These are phyloP conservation scores for Lactarius hatsudake DNA, from an alignment of 768 basidiomycete species.

Conservation along the genomic window DNA sequence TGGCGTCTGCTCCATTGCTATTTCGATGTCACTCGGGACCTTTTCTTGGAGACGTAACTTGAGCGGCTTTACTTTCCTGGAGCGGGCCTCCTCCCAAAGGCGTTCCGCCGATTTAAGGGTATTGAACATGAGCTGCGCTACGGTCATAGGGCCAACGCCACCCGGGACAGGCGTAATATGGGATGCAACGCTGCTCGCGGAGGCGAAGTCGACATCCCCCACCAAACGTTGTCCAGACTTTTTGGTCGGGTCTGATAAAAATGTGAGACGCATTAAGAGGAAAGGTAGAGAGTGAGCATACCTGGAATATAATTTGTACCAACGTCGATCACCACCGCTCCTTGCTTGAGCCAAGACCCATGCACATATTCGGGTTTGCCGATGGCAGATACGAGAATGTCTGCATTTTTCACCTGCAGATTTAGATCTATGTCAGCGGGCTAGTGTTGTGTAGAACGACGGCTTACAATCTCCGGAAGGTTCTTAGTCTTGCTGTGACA, in stretches of 20 bases:
- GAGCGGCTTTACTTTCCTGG: slow-evolving; percentile 73
- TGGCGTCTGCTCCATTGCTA: slow-evolving; percentile 91
- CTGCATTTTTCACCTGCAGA: slow-evolving; percentile 72
- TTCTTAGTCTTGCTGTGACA: slow-evolving; percentile 91
- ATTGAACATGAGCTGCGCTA: slow-evolving; percentile 96
- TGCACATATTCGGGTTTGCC: slow-evolving; percentile 88
- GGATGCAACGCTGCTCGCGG: slow-evolving; percentile 76
- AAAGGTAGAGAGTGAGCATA: slow-evolving; percentile 36
- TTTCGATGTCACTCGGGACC: slow-evolving; percentile 96
- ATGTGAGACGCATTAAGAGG: slow-evolving; percentile 1
- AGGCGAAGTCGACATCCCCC: slow-evolving; percentile 87
- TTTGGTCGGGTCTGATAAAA: slow-evolving; percentile 65
- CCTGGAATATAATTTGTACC: slow-evolving; percentile 96
- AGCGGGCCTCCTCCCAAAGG: slow-evolving; percentile 65
- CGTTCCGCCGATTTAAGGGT: slow-evolving; percentile 82
- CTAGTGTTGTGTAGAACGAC: background rate
- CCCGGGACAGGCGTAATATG: slow-evolving; percentile 97
- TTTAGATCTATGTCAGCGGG: background rate
- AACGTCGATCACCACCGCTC: slow-evolving; percentile 94
- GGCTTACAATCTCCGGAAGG: slow-evolving; percentile 69
- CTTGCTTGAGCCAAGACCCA: slow-evolving; percentile 93
- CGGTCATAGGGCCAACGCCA: slow-evolving; percentile 99
- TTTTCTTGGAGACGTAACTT: slow-evolving; percentile 75
- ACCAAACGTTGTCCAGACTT: slow-evolving; percentile 95
- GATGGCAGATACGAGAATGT: slow-evolving; percentile 95